Evolutionary conservation across 1,284 basidiomycete species (phyloP).

Genomic region (Fomitopsis betulina): DNA sequence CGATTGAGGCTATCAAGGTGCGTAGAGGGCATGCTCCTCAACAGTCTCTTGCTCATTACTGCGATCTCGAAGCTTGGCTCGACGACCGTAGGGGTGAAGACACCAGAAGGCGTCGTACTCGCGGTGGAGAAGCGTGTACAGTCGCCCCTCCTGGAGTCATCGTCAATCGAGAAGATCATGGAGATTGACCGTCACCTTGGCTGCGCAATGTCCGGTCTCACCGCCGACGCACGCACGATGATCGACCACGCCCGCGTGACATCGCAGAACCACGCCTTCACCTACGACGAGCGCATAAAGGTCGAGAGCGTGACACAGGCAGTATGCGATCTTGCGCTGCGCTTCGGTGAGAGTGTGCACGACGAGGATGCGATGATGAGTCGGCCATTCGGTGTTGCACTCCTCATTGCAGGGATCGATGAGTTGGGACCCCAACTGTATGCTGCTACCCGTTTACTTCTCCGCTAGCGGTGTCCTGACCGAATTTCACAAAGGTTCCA

Average conservation of each 20-base stretch:
- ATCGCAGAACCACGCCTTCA: constrained; percentile 93
- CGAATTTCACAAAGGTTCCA: constrained; percentile 63
- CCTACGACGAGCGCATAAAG: constrained; percentile 95
- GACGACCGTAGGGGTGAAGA: constrained; percentile 92
- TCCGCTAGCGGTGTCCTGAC: constrained; percentile 3
- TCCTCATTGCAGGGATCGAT: constrained; percentile 95
- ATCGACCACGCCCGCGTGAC: constrained; percentile 99
- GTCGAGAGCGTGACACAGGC: constrained; percentile 98
- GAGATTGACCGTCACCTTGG: constrained; percentile 97
- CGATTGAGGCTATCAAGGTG: constrained; percentile 97
- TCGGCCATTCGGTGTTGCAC: constrained; percentile 96
- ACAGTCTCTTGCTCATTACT: background rate
- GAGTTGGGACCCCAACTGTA: constrained; percentile 95
- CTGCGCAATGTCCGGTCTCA: constrained; percentile 97
- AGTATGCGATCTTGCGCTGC: constrained; percentile 94
- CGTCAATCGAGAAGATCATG: constrained; percentile 99
- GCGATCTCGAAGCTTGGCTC: constrained; percentile 77
- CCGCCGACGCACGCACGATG: constrained; percentile 98
- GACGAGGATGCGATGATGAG: constrained; percentile 99
- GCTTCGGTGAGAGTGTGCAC: constrained; percentile 98
- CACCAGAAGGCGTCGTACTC: constrained; percentile 86
- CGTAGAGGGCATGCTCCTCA: constrained; percentile 9
- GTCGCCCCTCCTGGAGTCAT: constrained; percentile 92
- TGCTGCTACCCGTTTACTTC: constrained; percentile 18
- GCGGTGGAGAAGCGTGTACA: constrained; percentile 99